phyloP scores from a whole-genome alignment of 1,284 basidiomycete species.

The Cutaneotrichosporon curvatum region DNA sequence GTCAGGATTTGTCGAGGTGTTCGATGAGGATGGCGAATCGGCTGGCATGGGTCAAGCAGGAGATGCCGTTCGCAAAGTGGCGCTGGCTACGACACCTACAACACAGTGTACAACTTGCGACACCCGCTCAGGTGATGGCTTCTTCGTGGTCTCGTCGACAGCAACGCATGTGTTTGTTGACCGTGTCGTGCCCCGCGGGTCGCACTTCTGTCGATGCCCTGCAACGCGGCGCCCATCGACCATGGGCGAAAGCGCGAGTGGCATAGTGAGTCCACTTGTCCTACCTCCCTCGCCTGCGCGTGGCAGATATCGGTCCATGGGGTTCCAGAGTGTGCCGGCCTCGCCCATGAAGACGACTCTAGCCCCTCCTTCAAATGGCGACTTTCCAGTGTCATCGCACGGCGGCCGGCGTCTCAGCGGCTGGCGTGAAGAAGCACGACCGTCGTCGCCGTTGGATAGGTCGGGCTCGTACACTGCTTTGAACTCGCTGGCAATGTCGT shows the following conservation, averaged over 20 bases:
- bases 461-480: slow-evolving; percentile 9
- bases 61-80: slow-evolving; percentile 3
- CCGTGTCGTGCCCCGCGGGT: slow-evolving; percentile 19
- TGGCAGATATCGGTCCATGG: background rate
- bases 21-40: slow-evolving; percentile 22
- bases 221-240: slow-evolving; percentile 14
- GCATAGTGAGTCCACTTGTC: background rate
- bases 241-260: slow-evolving; percentile 14
- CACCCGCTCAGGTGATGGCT: slow-evolving; percentile 21
- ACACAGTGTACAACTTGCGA: slow-evolving; percentile 31
- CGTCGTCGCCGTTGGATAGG: slow-evolving; percentile 9
- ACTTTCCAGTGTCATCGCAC: slow-evolving; percentile 38
- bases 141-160: slow-evolving; percentile 32
- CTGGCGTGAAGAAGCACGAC: slow-evolving; percentile 8
- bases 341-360: slow-evolving; percentile 8
- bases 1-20: slow-evolving; percentile 33
- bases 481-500: slow-evolving; percentile 6
- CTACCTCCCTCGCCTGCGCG: background rate
- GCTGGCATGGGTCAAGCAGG: slow-evolving; percentile 5
- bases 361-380: slow-evolving; percentile 9
- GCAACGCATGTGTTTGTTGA: slow-evolving; percentile 24
- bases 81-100: slow-evolving; percentile 15
- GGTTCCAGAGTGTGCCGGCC: background rate
- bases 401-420: slow-evolving; percentile 29
- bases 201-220: slow-evolving; percentile 28